Evolutionary conservation across 1,139 yeast species (phyloP).

Genomic region (Zygosaccharomyces pseudobailii): DNA sequence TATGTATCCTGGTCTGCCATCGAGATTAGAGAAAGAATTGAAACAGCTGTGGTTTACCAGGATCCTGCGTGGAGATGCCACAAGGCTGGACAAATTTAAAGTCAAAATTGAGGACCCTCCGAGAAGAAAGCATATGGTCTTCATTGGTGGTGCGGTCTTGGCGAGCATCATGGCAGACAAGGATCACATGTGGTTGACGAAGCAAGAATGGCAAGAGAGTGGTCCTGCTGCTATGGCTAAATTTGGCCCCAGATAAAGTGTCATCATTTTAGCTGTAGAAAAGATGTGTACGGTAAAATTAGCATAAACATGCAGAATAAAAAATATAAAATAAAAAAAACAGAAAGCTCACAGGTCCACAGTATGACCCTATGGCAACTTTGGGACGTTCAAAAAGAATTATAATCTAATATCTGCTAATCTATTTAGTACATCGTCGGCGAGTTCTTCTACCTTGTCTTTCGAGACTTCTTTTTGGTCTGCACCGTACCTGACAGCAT

Average conservation of each 20-base stretch:
- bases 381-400: neutral
- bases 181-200: slow-evolving; percentile 96
- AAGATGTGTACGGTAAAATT: neutral
- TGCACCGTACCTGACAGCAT: slow-evolving; percentile 67
- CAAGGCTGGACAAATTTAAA: slow-evolving; percentile 84
- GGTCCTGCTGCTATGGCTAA: slow-evolving; percentile 80
- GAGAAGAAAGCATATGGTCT: slow-evolving; percentile 97
- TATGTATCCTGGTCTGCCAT: slow-evolving; percentile 98
- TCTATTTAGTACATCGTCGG: slow-evolving; percentile 50
- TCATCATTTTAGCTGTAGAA: neutral
- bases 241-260: slow-evolving; percentile 79
- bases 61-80: slow-evolving; percentile 81
- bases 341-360: neutral
- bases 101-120: slow-evolving; percentile 99
- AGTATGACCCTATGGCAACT: neutral
- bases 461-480: slow-evolving; percentile 40
- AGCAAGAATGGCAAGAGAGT: slow-evolving; percentile 96
- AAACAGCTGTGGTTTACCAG: slow-evolving; percentile 93
- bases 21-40: slow-evolving; percentile 89
- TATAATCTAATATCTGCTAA: slow-evolving; percentile 30
- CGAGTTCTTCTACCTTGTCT: slow-evolving; percentile 42
- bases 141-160: slow-evolving; percentile 96
- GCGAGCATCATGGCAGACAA: slow-evolving; percentile 98
- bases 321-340: neutral
- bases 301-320: neutral